phyloP scores from a whole-genome alignment of 192 early-diverging fungal species.

The Neocallimastix lanati region DNA sequence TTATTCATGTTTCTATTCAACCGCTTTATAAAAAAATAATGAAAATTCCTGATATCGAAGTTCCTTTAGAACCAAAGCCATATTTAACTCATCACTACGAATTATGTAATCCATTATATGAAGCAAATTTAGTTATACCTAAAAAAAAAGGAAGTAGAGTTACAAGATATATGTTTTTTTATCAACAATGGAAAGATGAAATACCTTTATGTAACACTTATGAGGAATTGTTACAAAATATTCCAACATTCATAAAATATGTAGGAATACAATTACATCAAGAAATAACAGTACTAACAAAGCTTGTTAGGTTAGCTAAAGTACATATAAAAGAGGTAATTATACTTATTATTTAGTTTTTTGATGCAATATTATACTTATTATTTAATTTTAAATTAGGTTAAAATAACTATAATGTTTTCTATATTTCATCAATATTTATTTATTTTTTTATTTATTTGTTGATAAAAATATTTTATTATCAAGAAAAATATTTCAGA shows the following conservation, averaged over 20 bases:
- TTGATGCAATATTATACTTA: too few relatives aligned
- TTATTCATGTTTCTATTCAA: slow-evolving; percentile 34
- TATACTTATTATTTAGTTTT: too few relatives aligned
- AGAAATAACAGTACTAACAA: slow-evolving; percentile 18
- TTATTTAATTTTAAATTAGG: too few relatives aligned
- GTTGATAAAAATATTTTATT: background rate
- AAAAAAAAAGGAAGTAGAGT: slow-evolving; percentile 9
- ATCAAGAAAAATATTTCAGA: background rate
- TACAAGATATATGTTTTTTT: slow-evolving; percentile 38
- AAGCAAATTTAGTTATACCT: slow-evolving; percentile 5
- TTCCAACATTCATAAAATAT: slow-evolving; percentile 9
- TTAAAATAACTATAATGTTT: too few relatives aligned
- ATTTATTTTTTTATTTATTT: background rate
- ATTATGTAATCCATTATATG: slow-evolving; percentile 4
- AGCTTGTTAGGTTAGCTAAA: slow-evolving; percentile 21
- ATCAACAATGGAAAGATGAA: slow-evolving; percentile 27
- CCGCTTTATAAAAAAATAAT: slow-evolving; percentile 26
- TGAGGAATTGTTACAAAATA: slow-evolving; percentile 3
- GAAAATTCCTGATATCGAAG: background rate
- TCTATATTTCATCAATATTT: too few relatives aligned
- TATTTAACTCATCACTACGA: background rate
- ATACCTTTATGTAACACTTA: slow-evolving; percentile 7
- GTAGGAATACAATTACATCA: slow-evolving; percentile 14
- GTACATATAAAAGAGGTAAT: slow-evolving; percentile 10
- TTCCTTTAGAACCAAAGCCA: background rate